These are phyloP conservation scores for Aspergillus luchuensis DNA, from an alignment of 2,329 filamentous ascomycete genomes.

Conservation along the genomic window DNA sequence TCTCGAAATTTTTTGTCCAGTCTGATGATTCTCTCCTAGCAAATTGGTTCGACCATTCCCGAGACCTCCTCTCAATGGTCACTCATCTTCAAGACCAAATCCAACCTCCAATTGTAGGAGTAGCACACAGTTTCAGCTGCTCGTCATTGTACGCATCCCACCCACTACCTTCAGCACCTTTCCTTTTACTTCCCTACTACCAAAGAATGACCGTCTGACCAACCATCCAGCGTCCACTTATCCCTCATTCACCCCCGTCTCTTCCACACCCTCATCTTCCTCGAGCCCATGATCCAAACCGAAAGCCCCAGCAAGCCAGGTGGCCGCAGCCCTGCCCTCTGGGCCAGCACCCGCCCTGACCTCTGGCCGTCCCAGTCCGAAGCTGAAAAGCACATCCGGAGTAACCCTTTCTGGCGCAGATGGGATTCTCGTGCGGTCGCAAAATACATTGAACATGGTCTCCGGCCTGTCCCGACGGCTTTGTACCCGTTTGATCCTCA, in stretches of 20 bases:
- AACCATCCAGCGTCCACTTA: slow-evolving; percentile 53
- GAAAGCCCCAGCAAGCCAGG: not conserved
- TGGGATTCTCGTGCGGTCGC: slow-evolving; percentile 77
- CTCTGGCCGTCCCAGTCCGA: slow-evolving; percentile 69
- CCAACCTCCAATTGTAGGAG: slow-evolving; percentile 64
- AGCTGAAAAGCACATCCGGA: slow-evolving; percentile 63
- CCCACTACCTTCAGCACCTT: not conserved
- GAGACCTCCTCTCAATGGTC: slow-evolving; percentile 68
- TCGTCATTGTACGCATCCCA: slow-evolving; percentile 54
- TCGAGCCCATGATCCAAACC: slow-evolving; percentile 60
- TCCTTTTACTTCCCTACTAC: not conserved
- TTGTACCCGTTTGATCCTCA: not conserved
- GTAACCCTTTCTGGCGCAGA: slow-evolving; percentile 66
- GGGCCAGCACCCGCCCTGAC: slow-evolving; percentile 62
- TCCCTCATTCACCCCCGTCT: slow-evolving; percentile 74
- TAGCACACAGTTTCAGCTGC: slow-evolving; percentile 82
- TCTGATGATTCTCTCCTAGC: slow-evolving; percentile 54
- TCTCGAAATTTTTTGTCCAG: too few species aligned
- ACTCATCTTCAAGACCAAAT: slow-evolving; percentile 13
- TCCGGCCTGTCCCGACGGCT: slow-evolving; percentile 64
- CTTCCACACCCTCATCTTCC: slow-evolving; percentile 67
- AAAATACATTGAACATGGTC: slow-evolving; percentile 65
- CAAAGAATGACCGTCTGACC: not conserved
- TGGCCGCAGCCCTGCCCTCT: not conserved
- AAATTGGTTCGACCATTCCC: slow-evolving; percentile 62